These are phyloP conservation scores for Vinca minor DNA, from an alignment of 257 asterid species.

Conservation along the genomic window DNA sequence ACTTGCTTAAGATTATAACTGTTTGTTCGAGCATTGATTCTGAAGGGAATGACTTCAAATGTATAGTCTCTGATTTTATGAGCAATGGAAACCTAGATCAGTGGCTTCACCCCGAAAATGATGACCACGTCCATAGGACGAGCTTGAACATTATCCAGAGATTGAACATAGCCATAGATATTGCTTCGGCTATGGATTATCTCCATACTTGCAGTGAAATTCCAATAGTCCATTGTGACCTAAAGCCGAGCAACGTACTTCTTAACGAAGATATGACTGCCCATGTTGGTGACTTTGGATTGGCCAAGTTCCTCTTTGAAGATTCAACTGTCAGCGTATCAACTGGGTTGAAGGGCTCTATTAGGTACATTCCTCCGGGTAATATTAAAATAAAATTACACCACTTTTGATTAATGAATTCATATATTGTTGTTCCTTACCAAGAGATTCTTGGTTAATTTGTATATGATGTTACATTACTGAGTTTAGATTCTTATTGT, in stretches of 20 bases:
- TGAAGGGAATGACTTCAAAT: conserved; percentile 32
- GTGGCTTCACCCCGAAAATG: conserved; percentile 24
- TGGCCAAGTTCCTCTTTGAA: too few species aligned
- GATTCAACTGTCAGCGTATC: conserved; percentile 10
- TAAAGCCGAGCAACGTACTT: too few species aligned
- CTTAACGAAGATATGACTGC: too few species aligned
- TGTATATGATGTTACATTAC: too few species aligned
- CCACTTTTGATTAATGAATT: not conserved
- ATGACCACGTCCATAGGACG: not conserved
- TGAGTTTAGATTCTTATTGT: not conserved
- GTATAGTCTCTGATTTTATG: too few species aligned
- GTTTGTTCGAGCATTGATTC: too few species aligned
- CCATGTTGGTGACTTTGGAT: too few species aligned
- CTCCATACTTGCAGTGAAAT: conserved; percentile 32
- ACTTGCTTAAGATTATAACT: too few species aligned
- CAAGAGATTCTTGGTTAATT: too few species aligned
- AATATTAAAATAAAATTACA: not conserved
- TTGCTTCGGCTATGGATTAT: conserved; percentile 35
- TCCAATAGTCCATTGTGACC: too few species aligned
- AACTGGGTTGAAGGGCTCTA: conserved; percentile 30
- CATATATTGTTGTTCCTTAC: not conserved
- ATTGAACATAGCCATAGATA: conserved; percentile 12
- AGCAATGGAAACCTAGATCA: conserved; percentile 33
- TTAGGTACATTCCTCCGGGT: conserved; percentile 44
- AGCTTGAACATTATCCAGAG: not conserved